Evolutionary conservation across 2,329 filamentous ascomycete genomes (phyloP).

Genomic region (Clonostachys sp.): DNA sequence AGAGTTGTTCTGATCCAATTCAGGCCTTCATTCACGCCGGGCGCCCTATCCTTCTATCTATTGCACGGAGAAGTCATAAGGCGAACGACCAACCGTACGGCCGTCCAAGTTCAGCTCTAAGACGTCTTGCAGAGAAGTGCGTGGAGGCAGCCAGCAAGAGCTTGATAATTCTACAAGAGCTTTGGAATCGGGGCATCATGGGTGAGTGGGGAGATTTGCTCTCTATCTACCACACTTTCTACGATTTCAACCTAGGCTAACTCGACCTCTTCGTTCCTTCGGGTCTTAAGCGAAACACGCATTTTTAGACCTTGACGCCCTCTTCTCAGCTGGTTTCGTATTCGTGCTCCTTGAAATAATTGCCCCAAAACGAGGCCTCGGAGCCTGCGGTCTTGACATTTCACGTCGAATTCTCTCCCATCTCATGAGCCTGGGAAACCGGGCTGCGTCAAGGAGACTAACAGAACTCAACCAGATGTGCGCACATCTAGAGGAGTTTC

Average conservation of each 20-base stretch:
- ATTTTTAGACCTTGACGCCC: not conserved
- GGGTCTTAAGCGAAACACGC: not conserved
- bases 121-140: not conserved
- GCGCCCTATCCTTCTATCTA: not conserved
- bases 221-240: too few relatives aligned
- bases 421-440: not conserved
- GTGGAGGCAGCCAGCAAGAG: not conserved
- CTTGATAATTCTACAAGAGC: not conserved
- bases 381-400: not conserved
- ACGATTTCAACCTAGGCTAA: too few relatives aligned
- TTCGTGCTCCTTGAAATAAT: not conserved
- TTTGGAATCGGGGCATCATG: not conserved
- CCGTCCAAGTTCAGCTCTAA: not conserved
- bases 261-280: too few relatives aligned
- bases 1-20: not conserved
- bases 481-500: not conserved
- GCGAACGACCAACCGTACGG: not conserved
- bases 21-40: not conserved
- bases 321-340: not conserved
- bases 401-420: not conserved
- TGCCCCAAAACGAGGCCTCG: not conserved
- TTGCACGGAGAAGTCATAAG: not conserved
- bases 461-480: not conserved
- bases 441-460: not conserved
- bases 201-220: not conserved